These are phyloP conservation scores for Bassia scoparia DNA, from an alignment of 148 eudicot genomes.

Conservation along the genomic window DNA sequence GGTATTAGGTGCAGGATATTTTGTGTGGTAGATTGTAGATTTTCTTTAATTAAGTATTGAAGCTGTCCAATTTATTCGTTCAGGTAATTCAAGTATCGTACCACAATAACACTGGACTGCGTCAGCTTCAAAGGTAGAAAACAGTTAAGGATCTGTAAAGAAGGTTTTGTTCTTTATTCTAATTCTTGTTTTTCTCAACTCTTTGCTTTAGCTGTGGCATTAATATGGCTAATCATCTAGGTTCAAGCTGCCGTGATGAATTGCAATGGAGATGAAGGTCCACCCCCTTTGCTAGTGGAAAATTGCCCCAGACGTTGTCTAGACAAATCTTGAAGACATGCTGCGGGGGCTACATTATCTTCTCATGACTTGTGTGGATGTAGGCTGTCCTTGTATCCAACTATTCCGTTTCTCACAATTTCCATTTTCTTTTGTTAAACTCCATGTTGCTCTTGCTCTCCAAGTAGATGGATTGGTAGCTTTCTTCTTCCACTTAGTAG, in stretches of 20 bases:
- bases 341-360: constrained; percentile 58
- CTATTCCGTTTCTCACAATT: constrained; percentile 21
- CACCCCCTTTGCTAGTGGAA: constrained; percentile 95
- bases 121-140: constrained; percentile 99
- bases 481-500: constrained; percentile 15
- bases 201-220: constrained; percentile 4
- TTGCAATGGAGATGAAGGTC: constrained; percentile 99
- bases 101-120: constrained; percentile 95
- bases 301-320: constrained; percentile 99
- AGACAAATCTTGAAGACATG: constrained; percentile 96
- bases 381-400: constrained; percentile 1
- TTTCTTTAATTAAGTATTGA: background rate
- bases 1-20: background rate
- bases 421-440: constrained; percentile 21
- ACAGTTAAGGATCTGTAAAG: constrained; percentile 93
- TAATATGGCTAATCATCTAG: constrained; percentile 34
- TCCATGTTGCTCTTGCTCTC: constrained; percentile 93
- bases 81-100: constrained; percentile 95
- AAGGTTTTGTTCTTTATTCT: constrained; percentile 44
- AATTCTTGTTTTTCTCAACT: background rate
- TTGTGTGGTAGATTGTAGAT: background rate
- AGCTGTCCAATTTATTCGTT: constrained; percentile 4
- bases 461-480: constrained; percentile 94
- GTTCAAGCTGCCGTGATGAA: constrained; percentile 99
- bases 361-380: constrained; percentile 14